Base-by-base conservation (phyloP, 1,284 basidiomycete genomes). In the Cutaneotrichosporon sp. region DNA sequence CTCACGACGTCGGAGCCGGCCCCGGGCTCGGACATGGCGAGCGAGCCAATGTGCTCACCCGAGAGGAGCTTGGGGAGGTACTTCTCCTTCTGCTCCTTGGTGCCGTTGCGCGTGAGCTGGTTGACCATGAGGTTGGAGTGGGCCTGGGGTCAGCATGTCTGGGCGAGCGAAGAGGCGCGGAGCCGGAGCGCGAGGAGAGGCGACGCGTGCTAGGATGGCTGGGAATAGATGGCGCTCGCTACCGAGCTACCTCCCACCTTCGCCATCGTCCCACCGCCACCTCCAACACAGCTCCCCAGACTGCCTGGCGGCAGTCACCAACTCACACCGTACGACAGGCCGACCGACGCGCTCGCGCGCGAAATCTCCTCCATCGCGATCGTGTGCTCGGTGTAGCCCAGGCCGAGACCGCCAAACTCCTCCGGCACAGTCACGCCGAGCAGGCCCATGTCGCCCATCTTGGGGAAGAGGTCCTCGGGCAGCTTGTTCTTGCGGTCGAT, bases 321-420 rank as follows among this genome's bases (percentile, higher is more conserved):
- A 66, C 74, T 63, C 45, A 76, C 74, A 58, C 93, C 94, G 70
- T 97, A 97, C 3, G 91, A 93, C 11, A 97, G 85, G 1, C 89
- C 94, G 34, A 97, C 88, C 3, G 90, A 92, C 24, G 92, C 94
- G 7, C 92, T 95, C 8, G 91, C 91, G 29, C 87, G 83, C 27
- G 92, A 95, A 58, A 97, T 82, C 69, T 91, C 90, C 80, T 97
- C 92, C 92, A 95, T 95, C 4, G 90, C 92, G 51, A 97, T 83
- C 2, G 89, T 89, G 77, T 97, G 93, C 63, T 92, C 86, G 61
- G 95, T 84, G 79, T 95, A 97, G 7, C 91, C 90, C 62, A 90
- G 82, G 3, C 83, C 85, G 45, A 93, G 83, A 4, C 93, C 92
- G 22, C 88, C 87, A 71, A 91, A 91, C 67, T 90, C 83, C 52